Evolutionary conservation across 2,329 filamentous ascomycete species (phyloP), one percentile per base, ranked within the genome.

Genomic region (Talaromyces islandicus): DNA sequence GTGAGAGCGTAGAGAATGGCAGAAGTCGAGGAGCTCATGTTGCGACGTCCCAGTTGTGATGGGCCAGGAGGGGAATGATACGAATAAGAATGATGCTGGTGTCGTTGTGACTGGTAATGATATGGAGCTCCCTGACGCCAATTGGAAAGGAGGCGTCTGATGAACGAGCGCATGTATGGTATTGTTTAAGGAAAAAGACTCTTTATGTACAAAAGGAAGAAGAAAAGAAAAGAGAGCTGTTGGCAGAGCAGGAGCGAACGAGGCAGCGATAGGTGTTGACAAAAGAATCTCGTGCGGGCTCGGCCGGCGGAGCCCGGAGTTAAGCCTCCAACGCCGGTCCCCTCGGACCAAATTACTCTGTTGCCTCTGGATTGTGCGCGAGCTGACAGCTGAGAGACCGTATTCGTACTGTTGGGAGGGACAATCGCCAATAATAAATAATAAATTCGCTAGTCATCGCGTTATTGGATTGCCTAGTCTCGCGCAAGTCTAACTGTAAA

Each of bases 1-100:
- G 73, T 73, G n/a, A 77, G 67, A 12, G 74, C 74, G 63, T 78
- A 78, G 24, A 78, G 68, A 56, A 75, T 67, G 10, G 72, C 71
- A 7, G 73, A 70, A 1, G 72, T 73, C 5, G 73, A 70, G 35
- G 70, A 69, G 27, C 67, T 66, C 73, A 78, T 77, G 51, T 63
- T 73, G 64, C 69, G 71, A 60, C 66, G 61, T 35, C 60, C 50
- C 24, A 58, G 54, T 59, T 19, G 41, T 65, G 60, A 54, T 25
- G 43, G 35, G 6, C 35, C 14, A 2, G 35, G 35, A 38, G 35
- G 35, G n/a, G 35, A n/a, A n/a, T 38, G 11, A 29, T 14, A 27
- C 3, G 48, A 52, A 29, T 25, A 52, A 10, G 21, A n/a, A 51
- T 46, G 2, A 3, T n/a, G 7, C 14, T n/a, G 48, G 4, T 52